Conservation (phyloP, 345 rosid species). For the Geranium brycei region DNA sequence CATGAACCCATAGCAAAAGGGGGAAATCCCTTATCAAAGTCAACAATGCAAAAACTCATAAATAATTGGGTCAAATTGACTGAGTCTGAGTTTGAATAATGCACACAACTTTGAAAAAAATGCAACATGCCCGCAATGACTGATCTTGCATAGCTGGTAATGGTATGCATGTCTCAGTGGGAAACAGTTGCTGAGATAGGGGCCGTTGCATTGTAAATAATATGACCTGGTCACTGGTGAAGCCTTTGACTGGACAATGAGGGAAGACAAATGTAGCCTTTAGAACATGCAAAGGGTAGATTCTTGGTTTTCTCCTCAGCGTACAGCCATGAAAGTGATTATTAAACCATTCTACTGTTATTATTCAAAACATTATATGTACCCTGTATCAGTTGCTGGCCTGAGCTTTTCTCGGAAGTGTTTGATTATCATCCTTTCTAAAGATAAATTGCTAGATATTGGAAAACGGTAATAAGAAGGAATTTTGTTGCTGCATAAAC, state of each 20-base stretch:
- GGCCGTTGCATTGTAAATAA: background rate
- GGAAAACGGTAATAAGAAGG: too few relatives aligned
- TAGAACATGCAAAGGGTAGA: background rate
- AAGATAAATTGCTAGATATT: background rate
- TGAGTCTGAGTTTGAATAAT: background rate
- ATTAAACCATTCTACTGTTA: background rate
- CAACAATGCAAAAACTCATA: background rate
- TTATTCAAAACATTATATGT: background rate
- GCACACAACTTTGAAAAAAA: background rate
- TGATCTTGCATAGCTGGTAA: background rate
- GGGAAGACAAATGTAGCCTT: background rate
- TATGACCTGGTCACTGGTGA: background rate
- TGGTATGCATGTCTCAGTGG: too few relatives aligned
- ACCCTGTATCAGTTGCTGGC: background rate
- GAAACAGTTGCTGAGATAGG: too few relatives aligned
- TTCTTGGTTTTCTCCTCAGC: background rate
- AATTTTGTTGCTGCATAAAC: too few relatives aligned
- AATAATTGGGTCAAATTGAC: background rate
- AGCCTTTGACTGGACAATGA: background rate
- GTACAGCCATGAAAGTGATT: background rate
- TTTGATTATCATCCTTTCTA: background rate
- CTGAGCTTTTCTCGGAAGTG: background rate
- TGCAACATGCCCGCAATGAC: background rate
- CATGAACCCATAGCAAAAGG: background rate
- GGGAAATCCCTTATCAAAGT: background rate